Conservation (phyloP, 2,329 filamentous ascomycete genomes). For the Sporothrix inflata region DNA sequence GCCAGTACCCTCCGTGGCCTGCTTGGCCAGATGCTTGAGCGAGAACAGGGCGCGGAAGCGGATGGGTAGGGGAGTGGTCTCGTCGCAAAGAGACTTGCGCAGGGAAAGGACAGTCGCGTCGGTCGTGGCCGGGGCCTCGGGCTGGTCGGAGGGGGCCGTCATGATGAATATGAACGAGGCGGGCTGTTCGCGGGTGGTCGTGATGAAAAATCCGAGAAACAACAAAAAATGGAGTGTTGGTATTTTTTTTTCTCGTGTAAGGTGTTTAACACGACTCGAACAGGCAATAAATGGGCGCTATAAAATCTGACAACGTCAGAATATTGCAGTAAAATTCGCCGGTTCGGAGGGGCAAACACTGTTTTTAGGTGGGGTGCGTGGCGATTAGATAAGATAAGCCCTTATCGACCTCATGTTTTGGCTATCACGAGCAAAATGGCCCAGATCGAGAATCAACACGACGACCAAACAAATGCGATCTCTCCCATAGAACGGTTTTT, state of each 20-base stretch:
- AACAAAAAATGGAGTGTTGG: background rate
- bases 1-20: slow-evolving; percentile 49
- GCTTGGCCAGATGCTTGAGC: slow-evolving; percentile 86
- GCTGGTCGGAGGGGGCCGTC: slow-evolving; percentile 35
- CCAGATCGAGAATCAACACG: background rate
- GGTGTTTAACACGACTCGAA: slow-evolving; percentile 16
- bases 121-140: slow-evolving; percentile 29
- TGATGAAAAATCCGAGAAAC: slow-evolving; percentile 13
- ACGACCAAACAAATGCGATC: background rate
- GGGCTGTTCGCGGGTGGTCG: background rate
- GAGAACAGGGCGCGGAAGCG: slow-evolving; percentile 98
- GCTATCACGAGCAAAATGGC: slow-evolving; percentile 10
- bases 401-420: slow-evolving; percentile 19
- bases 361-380: slow-evolving; percentile 25
- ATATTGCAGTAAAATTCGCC: slow-evolving; percentile 21
- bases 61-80: slow-evolving; percentile 78
- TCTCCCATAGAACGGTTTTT: too few relatives aligned
- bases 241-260: background rate
- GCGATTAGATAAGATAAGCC: slow-evolving; percentile 28
- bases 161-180: slow-evolving; percentile 31
- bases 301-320: slow-evolving; percentile 5
- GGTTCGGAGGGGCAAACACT: slow-evolving; percentile 24
- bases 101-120: slow-evolving; percentile 61
- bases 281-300: background rate
- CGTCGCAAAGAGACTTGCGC: slow-evolving; percentile 76